Percentiles rank a stretch among this genome's conserved stretches.
These are phyloP conservation scores for Plantago elongata DNA, from an alignment of 257 asterid genomes.

Conservation along the genomic window DNA sequence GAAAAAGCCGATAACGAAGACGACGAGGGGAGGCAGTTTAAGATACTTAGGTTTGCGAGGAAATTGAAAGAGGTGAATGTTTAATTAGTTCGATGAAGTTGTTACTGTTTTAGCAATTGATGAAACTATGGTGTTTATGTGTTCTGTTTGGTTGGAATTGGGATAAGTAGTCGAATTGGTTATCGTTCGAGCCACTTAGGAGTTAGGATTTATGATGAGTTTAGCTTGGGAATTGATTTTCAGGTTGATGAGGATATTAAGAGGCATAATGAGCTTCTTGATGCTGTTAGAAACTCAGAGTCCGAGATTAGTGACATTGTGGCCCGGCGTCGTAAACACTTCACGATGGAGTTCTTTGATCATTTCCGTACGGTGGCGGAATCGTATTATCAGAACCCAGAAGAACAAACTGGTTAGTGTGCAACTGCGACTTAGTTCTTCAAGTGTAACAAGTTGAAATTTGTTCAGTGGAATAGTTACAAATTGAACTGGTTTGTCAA, in stretches of 20 bases:
- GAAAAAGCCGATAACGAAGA: constrained; percentile 57
- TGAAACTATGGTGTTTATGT: background rate
- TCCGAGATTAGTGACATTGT: constrained; percentile 69
- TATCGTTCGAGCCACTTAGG: too few species aligned
- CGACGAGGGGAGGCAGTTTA: constrained; percentile 78
- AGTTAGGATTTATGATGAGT: background rate
- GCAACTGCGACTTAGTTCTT: background rate
- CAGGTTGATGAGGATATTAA: constrained; percentile 83
- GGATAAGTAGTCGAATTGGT: too few species aligned
- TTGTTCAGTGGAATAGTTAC: too few species aligned
- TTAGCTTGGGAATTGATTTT: constrained; percentile 21
- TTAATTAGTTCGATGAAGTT: background rate
- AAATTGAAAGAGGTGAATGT: constrained; percentile 74
- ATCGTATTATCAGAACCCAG: constrained; percentile 64
- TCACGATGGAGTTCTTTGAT: constrained; percentile 83
- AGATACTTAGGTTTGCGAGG: constrained; percentile 69
- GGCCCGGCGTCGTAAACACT: constrained; percentile 85
- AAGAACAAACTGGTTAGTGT: constrained; percentile 74
- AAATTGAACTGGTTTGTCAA: too few species aligned
- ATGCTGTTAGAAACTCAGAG: constrained; percentile 51
- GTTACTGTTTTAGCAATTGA: background rate
- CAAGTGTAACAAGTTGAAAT: background rate
- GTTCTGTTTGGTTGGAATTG: too few species aligned
- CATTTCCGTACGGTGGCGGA: constrained; percentile 79
- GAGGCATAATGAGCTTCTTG: constrained; percentile 79